Conservation (phyloP, 768 basidiomycete species). For the Dictyophora rubrovolvata region DNA sequence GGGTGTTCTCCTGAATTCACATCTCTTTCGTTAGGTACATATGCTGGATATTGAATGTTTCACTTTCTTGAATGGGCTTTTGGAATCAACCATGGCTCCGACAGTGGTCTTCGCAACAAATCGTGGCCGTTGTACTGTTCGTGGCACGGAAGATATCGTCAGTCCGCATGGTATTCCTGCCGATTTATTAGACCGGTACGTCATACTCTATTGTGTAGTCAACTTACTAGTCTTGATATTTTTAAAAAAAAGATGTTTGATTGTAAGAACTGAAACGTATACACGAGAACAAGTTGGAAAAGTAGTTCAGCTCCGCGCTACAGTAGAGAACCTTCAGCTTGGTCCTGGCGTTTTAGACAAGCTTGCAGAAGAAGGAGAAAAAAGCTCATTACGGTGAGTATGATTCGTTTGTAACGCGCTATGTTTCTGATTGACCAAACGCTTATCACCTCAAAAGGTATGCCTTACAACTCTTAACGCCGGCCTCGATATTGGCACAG, state of each 20-base stretch:
- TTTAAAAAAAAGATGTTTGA: conserved; percentile 58
- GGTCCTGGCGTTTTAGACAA: conserved; percentile 68
- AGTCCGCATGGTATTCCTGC: conserved; percentile 91
- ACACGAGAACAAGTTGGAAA: conserved; percentile 73
- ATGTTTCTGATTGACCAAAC: neutral
- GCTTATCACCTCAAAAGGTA: conserved; percentile 40
- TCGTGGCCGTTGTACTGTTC: conserved; percentile 82
- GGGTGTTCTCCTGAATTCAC: neutral
- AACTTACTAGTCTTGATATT: neutral
- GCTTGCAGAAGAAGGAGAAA: conserved; percentile 73
- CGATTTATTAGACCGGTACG: conserved; percentile 83
- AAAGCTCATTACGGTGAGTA: conserved; percentile 65
- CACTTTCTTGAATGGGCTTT: conserved; percentile 91
- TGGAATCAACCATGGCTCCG: conserved; percentile 95
- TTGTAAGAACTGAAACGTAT: conserved; percentile 86
- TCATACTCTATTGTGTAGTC: conserved; percentile 3
- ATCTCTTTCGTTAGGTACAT: conserved; percentile 58
- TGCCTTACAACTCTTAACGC: conserved; percentile 82
- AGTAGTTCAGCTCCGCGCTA: conserved; percentile 79
- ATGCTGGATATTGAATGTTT: conserved; percentile 99
- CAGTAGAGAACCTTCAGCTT: conserved; percentile 75
- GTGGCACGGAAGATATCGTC: conserved; percentile 86
- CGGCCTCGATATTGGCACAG: conserved; percentile 77
- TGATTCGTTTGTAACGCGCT: neutral
- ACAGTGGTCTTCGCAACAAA: conserved; percentile 97